These are phyloP conservation scores for Cicer cuneatum DNA, from an alignment of 306 rosid species.

Conservation along the genomic window DNA sequence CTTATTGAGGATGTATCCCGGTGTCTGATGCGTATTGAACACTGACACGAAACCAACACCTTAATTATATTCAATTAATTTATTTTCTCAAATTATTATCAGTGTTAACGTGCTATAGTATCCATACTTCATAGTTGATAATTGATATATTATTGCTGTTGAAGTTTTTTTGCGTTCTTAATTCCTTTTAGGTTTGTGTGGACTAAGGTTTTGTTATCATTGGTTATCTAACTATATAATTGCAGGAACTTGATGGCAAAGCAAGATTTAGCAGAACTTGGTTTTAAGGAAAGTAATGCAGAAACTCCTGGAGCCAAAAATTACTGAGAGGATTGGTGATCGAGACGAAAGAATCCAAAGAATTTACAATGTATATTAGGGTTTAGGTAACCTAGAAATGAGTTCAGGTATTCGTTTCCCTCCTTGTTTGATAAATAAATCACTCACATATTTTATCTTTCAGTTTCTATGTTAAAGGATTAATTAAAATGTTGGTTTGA, in stretches of 20 bases:
- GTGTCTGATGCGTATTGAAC: too few species aligned
- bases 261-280: slow-evolving; percentile 93
- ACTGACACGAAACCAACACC: too few species aligned
- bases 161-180: background rate
- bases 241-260: slow-evolving; percentile 97
- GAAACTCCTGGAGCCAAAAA: slow-evolving; percentile 48
- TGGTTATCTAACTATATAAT: slow-evolving; percentile 33
- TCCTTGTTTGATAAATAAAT: background rate
- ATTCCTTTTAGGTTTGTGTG: slow-evolving; percentile 28
- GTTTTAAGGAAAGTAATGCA: slow-evolving; percentile 58
- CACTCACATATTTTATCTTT: background rate
- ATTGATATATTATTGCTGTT: slow-evolving; percentile 12
- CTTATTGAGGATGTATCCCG: too few species aligned
- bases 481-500: background rate
- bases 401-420: slow-evolving; percentile 57
- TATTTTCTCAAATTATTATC: too few species aligned
- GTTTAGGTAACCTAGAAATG: slow-evolving; percentile 46
- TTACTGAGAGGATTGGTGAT: slow-evolving; percentile 49
- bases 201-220: slow-evolving; percentile 2
- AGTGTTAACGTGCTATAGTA: too few species aligned
- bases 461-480: background rate
- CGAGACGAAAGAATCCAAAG: slow-evolving; percentile 26
- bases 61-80: too few species aligned
- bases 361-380: slow-evolving; percentile 23
- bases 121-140: too few species aligned